These are phyloP conservation scores for Sclerotinia glacialis DNA, from an alignment of 2,329 filamentous ascomycete genomes.

Conservation along the genomic window DNA sequence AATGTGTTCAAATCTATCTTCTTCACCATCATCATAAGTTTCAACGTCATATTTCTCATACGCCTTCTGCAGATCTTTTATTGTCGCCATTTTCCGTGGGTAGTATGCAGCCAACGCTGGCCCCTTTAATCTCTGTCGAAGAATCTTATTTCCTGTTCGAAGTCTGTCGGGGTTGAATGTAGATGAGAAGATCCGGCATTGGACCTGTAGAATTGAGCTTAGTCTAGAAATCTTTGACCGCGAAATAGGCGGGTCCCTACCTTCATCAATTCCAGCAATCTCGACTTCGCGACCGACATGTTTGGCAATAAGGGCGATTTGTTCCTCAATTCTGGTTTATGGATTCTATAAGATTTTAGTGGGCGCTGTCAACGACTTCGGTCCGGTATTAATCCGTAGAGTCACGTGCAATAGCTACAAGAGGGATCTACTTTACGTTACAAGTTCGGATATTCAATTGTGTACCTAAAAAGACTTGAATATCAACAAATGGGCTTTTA, in stretches of 20 bases:
- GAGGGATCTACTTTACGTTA: too few relatives aligned
- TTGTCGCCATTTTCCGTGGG: constrained; percentile 61
- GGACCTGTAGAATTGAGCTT: constrained; percentile 55
- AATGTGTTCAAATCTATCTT: constrained; percentile 59
- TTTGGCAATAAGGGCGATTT: constrained; percentile 39
- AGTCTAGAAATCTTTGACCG: not conserved
- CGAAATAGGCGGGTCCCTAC: constrained; percentile 46
- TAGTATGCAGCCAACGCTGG: constrained; percentile 84
- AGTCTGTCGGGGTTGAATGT: constrained; percentile 82
- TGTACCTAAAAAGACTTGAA: too few relatives aligned
- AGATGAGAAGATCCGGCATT: constrained; percentile 88
- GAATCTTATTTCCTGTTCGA: constrained; percentile 85
- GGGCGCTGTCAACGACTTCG: not conserved
- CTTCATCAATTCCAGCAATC: constrained; percentile 74
- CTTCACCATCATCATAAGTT: constrained; percentile 68
- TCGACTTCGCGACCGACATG: constrained; percentile 61
- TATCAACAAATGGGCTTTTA: not conserved
- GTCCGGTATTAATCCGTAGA: not conserved
- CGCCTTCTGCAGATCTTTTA: constrained; percentile 68
- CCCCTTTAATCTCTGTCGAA: constrained; percentile 85
- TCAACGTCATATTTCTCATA: constrained; percentile 45
- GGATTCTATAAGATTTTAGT: constrained; percentile 10
- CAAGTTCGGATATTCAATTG: not conserved
- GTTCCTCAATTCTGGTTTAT: not conserved
- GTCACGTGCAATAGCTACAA: not conserved